Evolutionary conservation across 176 grass and related monocot genomes (phyloP), one percentile per base, ranked within the genome.

Genomic region (Dactylis glomerata): DNA sequence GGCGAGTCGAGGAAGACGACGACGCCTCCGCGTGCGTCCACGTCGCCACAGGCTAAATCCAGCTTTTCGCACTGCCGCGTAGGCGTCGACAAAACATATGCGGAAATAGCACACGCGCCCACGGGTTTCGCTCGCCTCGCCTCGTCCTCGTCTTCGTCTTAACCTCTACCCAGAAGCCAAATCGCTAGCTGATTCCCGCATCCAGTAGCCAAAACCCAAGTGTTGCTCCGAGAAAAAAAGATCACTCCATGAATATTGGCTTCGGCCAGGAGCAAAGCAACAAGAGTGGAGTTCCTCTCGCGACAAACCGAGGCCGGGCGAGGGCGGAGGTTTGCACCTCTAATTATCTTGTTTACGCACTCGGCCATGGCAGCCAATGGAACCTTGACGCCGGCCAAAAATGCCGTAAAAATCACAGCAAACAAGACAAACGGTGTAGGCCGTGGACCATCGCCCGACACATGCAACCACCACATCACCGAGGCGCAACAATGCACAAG

Each of bases 241-340:
- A n/a, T 36, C 41, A 42, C 41, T 46, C 73, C 64, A 10, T 23
- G 62, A 38, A 40, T n/a, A 8, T 32, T 22, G 44, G 67, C 69
- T 55, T 86, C 84, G 80, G 80, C 84, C 79, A 86, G 80, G 65
- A 73, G 89, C 84, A 75, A 87, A 0, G 67, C 80, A 83, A 90
- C 89, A 83, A 90, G 14, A 51, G 83, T 19, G 36, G 27, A 65
- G 64, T 46, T 65, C 0, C 44, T 33, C 44, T 52, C 82, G 58
- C 58, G 57, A 84, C 72, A 76, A 84, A 84, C 23, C 15, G 71
- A 73, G 41, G 14, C 23, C 37, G 40, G 77, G 51, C 76, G 36
- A 75, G 54, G 63, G 17, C 57, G 69, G 45, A 3, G 42, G 3
- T 68, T 17, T 47, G 27, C 71, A 31, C 44, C 14, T 26, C 51